A percentile compares a stretch with the other conserved stretches of the same genome.
These are phyloP conservation scores for Stephania yunnanensis DNA, from an alignment of 164 flowering plant genomes.

Conservation along the genomic window DNA sequence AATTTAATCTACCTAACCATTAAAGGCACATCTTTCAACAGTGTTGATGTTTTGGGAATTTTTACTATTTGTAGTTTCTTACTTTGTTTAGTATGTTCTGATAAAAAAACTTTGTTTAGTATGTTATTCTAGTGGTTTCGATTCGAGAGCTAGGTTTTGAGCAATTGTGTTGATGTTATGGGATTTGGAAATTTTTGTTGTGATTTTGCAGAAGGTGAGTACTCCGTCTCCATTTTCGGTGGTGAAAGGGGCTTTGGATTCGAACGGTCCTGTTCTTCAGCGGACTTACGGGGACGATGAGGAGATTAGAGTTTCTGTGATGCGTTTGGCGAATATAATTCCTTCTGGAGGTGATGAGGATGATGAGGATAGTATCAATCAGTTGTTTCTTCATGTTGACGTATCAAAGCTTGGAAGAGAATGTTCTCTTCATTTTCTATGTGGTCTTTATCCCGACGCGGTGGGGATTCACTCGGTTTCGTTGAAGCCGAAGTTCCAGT, in stretches of 20 bases:
- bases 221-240: constrained; percentile 71
- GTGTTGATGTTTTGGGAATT: not conserved
- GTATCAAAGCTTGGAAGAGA: constrained; percentile 54
- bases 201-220: constrained; percentile 53
- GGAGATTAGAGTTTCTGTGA: constrained; percentile 56
- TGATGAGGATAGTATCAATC: constrained; percentile 52
- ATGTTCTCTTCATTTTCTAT: constrained; percentile 55
- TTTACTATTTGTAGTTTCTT: not conserved
- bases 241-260: constrained; percentile 60
- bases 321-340: constrained; percentile 53
- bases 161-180: too few relatives aligned
- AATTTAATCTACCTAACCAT: not conserved
- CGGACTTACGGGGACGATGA: constrained; percentile 48
- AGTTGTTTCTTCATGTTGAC: constrained; percentile 69
- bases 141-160: constrained; percentile 2
- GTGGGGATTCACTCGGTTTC: constrained; percentile 82
- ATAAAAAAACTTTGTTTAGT: not conserved
- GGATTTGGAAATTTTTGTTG: not conserved
- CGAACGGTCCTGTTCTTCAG: constrained; percentile 55
- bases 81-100: not conserved
- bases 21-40: too few relatives aligned
- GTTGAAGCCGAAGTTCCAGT: constrained; percentile 39
- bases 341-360: constrained; percentile 41
- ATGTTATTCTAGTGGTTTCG: not conserved
- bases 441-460: constrained; percentile 86